phyloP scores from a whole-genome alignment of 768 basidiomycete genomes.

The Asterophora parasitica region DNA sequence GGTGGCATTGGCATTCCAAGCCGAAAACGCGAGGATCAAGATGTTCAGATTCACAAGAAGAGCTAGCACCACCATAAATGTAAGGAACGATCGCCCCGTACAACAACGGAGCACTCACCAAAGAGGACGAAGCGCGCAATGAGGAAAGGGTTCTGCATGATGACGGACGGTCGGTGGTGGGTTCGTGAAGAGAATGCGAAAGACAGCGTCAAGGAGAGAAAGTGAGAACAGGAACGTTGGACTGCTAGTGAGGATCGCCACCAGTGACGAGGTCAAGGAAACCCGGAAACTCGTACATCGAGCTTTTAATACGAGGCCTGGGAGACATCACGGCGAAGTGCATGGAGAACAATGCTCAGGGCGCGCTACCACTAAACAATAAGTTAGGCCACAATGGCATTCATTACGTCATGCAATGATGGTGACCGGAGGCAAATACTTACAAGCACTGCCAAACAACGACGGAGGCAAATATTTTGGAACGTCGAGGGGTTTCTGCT shows the following conservation, averaged over 20 bases:
- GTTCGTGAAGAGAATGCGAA: slow-evolving; percentile 4
- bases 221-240: slow-evolving; percentile 8
- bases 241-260: slow-evolving; percentile 8
- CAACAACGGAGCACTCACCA: slow-evolving; percentile 34
- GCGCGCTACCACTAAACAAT: slow-evolving; percentile 7
- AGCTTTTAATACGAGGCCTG: slow-evolving; percentile 1
- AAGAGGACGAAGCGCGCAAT: slow-evolving; percentile 53
- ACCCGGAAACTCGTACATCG: background rate
- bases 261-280: slow-evolving; percentile 15
- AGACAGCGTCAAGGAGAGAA: slow-evolving; percentile 4
- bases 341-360: background rate
- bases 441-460: background rate
- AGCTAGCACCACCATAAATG: slow-evolving; percentile 21
- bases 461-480: background rate
- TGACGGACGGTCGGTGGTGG: slow-evolving; percentile 1
- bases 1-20: slow-evolving; percentile 49
- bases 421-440: background rate
- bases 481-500: no score
- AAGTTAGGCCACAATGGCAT: slow-evolving; percentile 4
- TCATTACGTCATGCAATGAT: background rate
- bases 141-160: slow-evolving; percentile 50
- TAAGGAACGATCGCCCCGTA: background rate
- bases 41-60: slow-evolving; percentile 48
- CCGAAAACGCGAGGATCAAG: slow-evolving; percentile 49
- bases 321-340: slow-evolving; percentile 1